phyloP scores from a whole-genome alignment of 805 yeast species.

The Yarrowia sp. region DNA sequence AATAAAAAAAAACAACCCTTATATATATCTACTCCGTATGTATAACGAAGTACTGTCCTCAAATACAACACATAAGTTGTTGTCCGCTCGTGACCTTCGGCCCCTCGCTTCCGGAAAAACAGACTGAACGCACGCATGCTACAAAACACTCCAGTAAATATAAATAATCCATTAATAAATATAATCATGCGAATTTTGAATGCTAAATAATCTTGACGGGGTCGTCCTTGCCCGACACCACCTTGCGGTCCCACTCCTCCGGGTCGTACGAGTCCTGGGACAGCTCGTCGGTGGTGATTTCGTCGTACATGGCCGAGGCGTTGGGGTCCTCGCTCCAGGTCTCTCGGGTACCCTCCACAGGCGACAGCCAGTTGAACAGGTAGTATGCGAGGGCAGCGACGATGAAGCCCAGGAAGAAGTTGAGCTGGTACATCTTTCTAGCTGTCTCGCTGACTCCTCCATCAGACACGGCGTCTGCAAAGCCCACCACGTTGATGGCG shows the following conservation, averaged over 20 bases:
- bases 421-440: conserved; percentile 64
- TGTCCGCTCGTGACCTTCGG: too few species aligned
- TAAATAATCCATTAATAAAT: too few species aligned
- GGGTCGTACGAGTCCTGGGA: conserved; percentile 4
- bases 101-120: background rate
- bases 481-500: conserved; percentile 80
- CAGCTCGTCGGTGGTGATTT: conserved; percentile 5
- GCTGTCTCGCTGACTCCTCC: conserved; percentile 80
- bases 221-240: background rate
- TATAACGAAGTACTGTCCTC: too few species aligned
- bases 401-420: conserved; percentile 74
- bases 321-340: conserved; percentile 13
- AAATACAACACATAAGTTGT: too few species aligned
- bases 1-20: too few species aligned
- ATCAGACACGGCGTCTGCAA: conserved; percentile 68
- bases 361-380: conserved; percentile 41
- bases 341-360: conserved; percentile 29
- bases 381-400: conserved; percentile 57
- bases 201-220: background rate
- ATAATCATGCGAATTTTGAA: background rate
- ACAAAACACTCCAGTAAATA: background rate
- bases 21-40: too few species aligned
- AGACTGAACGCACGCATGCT: background rate
- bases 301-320: conserved; percentile 13
- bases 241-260: background rate